phyloP scores from a whole-genome alignment of 2,329 filamentous ascomycete species.

The Cytospora piceae region DNA sequence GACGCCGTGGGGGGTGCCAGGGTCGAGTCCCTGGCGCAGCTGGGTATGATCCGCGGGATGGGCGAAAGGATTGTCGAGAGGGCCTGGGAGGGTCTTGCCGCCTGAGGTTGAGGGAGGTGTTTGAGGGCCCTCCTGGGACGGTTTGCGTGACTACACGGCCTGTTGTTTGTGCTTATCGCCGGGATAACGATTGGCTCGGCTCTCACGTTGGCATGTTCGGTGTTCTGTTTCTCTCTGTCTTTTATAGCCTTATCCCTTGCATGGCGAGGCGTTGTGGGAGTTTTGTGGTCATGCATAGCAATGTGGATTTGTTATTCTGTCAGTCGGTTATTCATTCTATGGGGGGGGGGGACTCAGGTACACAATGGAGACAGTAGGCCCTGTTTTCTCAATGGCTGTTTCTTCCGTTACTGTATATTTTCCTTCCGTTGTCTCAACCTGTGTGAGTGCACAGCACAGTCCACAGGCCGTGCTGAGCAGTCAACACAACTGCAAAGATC shows the following conservation, averaged over 20 bases:
- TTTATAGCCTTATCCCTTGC: constrained; percentile 17
- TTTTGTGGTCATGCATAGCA: constrained; percentile 9
- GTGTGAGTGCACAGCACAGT: not conserved
- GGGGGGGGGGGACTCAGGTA: not conserved
- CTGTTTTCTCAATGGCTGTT: not conserved
- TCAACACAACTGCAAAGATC: not conserved
- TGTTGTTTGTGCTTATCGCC: not conserved
- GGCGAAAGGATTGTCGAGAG: constrained; percentile 60
- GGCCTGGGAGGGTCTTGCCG: constrained; percentile 53
- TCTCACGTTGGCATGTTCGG: not conserved
- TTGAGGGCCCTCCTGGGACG: not conserved
- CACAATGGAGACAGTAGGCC: too few relatives aligned
- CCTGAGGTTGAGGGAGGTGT: not conserved
- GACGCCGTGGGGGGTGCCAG: constrained; percentile 42
- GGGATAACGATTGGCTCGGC: not conserved
- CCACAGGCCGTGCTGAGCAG: not conserved
- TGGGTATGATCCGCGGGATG: constrained; percentile 60
- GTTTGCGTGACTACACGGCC: not conserved
- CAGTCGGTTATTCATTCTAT: not conserved
- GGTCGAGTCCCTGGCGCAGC: constrained; percentile 54
- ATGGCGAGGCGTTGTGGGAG: constrained; percentile 29
- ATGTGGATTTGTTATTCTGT: not conserved
- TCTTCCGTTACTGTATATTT: too few relatives aligned
- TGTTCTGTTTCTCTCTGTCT: not conserved
- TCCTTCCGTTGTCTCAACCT: not conserved